Evolutionary conservation across 306 rosid species (phyloP).

Genomic region (Vachellia pachyceras): DNA sequence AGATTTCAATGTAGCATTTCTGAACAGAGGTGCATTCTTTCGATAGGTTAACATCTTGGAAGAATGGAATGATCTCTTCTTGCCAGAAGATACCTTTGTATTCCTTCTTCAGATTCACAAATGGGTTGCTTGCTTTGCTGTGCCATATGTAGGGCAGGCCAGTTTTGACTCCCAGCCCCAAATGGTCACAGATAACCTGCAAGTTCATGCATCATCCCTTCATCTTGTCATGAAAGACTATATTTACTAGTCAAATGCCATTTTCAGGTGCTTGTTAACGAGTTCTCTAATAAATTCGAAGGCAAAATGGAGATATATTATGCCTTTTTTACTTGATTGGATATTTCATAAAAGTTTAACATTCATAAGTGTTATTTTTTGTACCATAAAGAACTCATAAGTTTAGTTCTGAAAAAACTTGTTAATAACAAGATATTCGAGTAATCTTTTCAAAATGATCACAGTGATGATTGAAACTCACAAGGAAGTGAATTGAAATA

Average conservation of each 20-base stretch:
- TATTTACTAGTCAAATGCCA: neutral
- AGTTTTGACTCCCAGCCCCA: slow-evolving; percentile 82
- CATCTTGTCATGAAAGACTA: neutral
- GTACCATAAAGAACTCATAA: neutral
- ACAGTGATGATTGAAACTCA: neutral
- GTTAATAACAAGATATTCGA: slow-evolving; percentile 6
- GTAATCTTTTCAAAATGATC: neutral
- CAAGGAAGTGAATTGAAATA: neutral
- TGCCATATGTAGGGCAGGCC: slow-evolving; percentile 96
- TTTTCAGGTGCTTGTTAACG: neutral
- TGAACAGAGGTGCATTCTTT: slow-evolving; percentile 75
- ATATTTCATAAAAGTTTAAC: neutral
- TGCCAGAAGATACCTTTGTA: slow-evolving; percentile 94
- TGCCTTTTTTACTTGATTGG: neutral
- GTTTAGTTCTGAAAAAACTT: neutral
- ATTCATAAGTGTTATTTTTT: neutral
- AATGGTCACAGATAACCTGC: slow-evolving; percentile 87
- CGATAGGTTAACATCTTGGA: slow-evolving; percentile 68
- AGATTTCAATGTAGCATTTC: slow-evolving; percentile 83
- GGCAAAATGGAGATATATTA: neutral
- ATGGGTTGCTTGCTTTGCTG: slow-evolving; percentile 98
- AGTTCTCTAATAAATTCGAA: neutral
- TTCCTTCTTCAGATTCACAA: slow-evolving; percentile 86
- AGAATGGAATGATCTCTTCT: slow-evolving; percentile 85
- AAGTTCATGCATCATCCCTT: slow-evolving; percentile 26